Conservation (phyloP, 164 flowering plant species). For the Magnolia changhungtana region DNA sequence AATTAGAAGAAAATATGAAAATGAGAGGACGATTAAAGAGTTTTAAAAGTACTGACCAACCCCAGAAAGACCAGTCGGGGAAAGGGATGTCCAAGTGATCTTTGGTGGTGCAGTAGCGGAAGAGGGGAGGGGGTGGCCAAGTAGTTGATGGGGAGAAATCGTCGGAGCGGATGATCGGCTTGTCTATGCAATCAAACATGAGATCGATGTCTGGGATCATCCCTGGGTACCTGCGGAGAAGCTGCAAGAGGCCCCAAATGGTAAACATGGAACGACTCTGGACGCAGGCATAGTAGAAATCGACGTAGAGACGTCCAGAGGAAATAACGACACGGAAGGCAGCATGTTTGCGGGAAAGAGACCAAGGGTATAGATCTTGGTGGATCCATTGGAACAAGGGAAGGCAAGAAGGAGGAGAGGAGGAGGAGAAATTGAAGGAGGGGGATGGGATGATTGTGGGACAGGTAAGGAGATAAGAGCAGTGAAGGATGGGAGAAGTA, state of each 20-base stretch:
- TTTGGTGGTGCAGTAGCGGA: constrained; percentile 75
- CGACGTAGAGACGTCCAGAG: constrained; percentile 61
- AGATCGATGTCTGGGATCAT: constrained; percentile 82
- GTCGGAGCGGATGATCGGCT: constrained; percentile 40
- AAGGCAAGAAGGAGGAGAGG: constrained; percentile 73
- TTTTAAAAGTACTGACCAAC: constrained; percentile 54
- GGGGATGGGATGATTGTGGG: not conserved
- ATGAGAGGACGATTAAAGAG: not conserved
- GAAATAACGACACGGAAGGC: constrained; percentile 68
- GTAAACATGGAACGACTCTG: constrained; percentile 84
- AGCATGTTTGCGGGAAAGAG: constrained; percentile 36
- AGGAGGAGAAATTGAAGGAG: not conserved
- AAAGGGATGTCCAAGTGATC: constrained; percentile 80
- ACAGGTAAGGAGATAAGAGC: constrained; percentile 42
- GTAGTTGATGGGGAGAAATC: constrained; percentile 22
- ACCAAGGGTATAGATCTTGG: constrained; percentile 71
- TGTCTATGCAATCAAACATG: constrained; percentile 96
- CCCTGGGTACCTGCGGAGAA: constrained; percentile 73
- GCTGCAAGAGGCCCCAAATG: constrained; percentile 80
- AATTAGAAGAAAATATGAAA: not conserved
- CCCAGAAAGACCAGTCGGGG: constrained; percentile 99
- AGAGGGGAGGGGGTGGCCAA: constrained; percentile 62
- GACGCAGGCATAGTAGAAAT: constrained; percentile 70
- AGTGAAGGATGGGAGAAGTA: constrained; percentile 50
- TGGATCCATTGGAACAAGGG: constrained; percentile 59